Evolutionary conservation across 768 basidiomycete species (phyloP), one percentile per base, ranked within the genome.

Genomic region (Hypholoma fasciculare): DNA sequence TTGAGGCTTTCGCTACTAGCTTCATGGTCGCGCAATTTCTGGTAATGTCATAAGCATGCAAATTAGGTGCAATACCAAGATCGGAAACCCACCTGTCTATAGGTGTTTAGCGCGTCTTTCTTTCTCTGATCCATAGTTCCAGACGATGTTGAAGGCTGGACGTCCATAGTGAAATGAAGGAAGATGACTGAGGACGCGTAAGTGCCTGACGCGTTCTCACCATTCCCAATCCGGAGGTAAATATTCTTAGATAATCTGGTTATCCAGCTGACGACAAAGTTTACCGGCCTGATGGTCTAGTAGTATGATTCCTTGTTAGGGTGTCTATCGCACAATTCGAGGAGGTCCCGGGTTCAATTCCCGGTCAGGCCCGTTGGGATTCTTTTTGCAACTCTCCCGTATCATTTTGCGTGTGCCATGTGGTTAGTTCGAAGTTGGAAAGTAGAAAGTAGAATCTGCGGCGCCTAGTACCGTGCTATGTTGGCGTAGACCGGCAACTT

Each of bases 11-110:
- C 88, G 66, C 92, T 91, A 63, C 87, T 90, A 49, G 80, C 77
- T 77, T 96, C 93, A 72, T 99, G 97, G 60, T 86, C 85, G 63
- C 87, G 88, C 83, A 98, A 87, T 93, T 98, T 99, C 96, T 98
- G 67, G 17, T 59, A 20, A 23, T 52, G 54, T 66, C 55, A 49
- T 57, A 19, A 60, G 27, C 40, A 17, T 34, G 11, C 16, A 57
- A 23, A n/a, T 16, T 3, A 40, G 19, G 36, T 13, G 3, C 5
- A 23, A 55, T 36, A 17, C 2, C 14, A 30, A 11, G 26, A 34
- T 20, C 30, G 1, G 23, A 12, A 7, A 65, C 74, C 23, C 62
- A 91, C 92, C 58, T 90, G 89, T 58, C 92, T 81, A 67, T 94
- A 94, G 37, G 77, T 81, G 64, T 86, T 90, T 12, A 94, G 79